A percentile compares a stretch with the other conserved stretches of the same genome.
Conservation (phyloP, 352 stramenopile species). For the Phytophthora crassamura region DNA sequence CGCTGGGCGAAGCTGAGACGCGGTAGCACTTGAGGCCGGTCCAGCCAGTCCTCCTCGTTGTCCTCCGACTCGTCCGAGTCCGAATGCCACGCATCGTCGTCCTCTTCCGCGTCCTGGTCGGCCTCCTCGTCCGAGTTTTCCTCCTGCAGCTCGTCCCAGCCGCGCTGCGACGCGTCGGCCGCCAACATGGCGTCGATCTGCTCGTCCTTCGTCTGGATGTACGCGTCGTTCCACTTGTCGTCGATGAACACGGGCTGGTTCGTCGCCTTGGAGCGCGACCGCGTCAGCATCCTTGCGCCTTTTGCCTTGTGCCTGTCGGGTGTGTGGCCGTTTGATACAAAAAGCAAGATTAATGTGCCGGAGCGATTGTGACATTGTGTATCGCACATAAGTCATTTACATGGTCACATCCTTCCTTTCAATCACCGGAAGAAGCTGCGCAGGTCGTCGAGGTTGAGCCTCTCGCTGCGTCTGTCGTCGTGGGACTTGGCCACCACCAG, state of each 20-base stretch:
- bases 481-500: conserved; percentile 58
- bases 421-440: conserved; percentile 61
- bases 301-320: not conserved
- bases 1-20: conserved; percentile 24
- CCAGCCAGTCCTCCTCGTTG: conserved; percentile 25
- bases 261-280: conserved; percentile 61
- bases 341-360: not conserved
- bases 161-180: conserved; percentile 44
- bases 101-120: conserved; percentile 25
- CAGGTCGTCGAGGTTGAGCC: conserved; percentile 74
- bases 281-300: conserved; percentile 64
- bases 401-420: too few species aligned
- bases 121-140: conserved; percentile 40
- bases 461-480: conserved; percentile 48
- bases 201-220: conserved; percentile 85
- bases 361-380: conserved; percentile 6
- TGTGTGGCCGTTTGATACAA: conserved; percentile 18
- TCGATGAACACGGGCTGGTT: conserved; percentile 84
- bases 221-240: conserved; percentile 85
- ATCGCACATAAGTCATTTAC: too few species aligned
- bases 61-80: conserved; percentile 47
- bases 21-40: not conserved
- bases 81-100: conserved; percentile 44
- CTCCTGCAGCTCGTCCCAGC: conserved; percentile 62
- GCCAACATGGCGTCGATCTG: conserved; percentile 80